phyloP scores from a whole-genome alignment of 2,329 filamentous ascomycete species.

The Phaeophleospora eucalypticola region DNA sequence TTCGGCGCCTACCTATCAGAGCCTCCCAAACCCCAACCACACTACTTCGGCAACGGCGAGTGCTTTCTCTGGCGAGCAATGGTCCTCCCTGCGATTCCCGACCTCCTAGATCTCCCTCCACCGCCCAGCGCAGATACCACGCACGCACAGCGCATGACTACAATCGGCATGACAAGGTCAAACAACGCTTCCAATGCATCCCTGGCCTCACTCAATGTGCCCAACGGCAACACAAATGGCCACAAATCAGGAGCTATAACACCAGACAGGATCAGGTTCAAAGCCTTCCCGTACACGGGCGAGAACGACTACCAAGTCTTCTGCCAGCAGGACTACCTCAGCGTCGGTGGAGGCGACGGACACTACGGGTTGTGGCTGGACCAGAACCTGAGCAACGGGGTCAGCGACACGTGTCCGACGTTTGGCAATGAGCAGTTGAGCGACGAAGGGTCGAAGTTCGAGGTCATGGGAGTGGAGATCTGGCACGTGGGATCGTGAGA shows the following conservation, averaged over 20 bases:
- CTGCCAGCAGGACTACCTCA: constrained; percentile 80
- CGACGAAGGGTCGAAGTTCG: constrained; percentile 88
- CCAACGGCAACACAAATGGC: constrained; percentile 22
- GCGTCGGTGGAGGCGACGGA: constrained; percentile 80
- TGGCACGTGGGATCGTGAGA: constrained; percentile 73
- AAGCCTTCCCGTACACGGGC: constrained; percentile 93
- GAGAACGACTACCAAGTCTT: constrained; percentile 96
- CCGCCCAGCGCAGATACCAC: constrained; percentile 66
- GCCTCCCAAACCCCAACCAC: constrained; percentile 70
- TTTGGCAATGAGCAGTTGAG: constrained; percentile 94
- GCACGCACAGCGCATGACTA: constrained; percentile 58
- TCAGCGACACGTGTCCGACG: constrained; percentile 79
- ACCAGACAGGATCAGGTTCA: constrained; percentile 81
- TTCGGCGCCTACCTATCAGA: constrained; percentile 96
- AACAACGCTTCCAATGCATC: constrained; percentile 25
- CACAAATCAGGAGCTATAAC: constrained; percentile 40
- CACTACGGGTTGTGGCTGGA: constrained; percentile 94
- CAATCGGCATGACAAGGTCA: constrained; percentile 37
- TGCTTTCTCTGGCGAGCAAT: constrained; percentile 87
- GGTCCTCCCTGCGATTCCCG: constrained; percentile 55
- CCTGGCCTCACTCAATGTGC: constrained; percentile 25
- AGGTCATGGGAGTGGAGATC: constrained; percentile 82
- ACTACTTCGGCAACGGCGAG: constrained; percentile 94
- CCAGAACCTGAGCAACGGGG: constrained; percentile 74
- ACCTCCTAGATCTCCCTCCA: constrained; percentile 58